A percentile compares a stretch with the other conserved stretches of the same genome.
Conservation (phyloP, 257 asterid species). For the Salvia rosmarinus region DNA sequence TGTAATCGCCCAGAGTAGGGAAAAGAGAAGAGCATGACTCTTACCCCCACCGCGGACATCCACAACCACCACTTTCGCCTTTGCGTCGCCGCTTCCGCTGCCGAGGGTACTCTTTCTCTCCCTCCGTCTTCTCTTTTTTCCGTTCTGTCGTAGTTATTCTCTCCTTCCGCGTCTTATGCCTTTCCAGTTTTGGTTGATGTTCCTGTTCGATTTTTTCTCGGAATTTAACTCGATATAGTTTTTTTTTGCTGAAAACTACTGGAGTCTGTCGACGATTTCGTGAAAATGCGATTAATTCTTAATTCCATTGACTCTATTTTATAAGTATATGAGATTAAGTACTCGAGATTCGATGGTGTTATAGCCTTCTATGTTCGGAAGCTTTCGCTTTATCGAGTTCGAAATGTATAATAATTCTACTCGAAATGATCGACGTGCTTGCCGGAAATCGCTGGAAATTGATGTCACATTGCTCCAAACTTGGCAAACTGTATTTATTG, state of each 20-base stretch:
- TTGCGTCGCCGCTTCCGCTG: conserved; percentile 24
- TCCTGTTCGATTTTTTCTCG: neutral
- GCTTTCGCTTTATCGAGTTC: neutral
- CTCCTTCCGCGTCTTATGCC: neutral
- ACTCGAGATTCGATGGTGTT: neutral
- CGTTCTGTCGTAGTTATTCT: neutral
- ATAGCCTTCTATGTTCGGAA: too few relatives aligned
- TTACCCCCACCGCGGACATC: conserved; percentile 12
- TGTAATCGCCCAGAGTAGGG: neutral
- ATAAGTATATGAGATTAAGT: neutral
- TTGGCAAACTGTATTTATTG: neutral
- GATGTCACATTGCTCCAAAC: neutral
- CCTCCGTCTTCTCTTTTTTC: conserved; percentile 8
- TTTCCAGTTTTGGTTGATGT: neutral
- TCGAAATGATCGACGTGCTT: neutral
- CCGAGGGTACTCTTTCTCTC: conserved; percentile 30
- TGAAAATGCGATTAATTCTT: conserved; percentile 8
- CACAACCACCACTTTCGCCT: conserved; percentile 9
- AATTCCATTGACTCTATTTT: too few relatives aligned
- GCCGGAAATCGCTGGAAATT: neutral
- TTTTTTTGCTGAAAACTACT: neutral
- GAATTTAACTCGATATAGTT: neutral
- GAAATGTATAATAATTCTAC: neutral
- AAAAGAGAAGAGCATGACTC: conserved; percentile 4
- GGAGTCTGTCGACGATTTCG: neutral